phyloP scores from a whole-genome alignment of 164 flowering plant species.

The Nymphaea colorata region DNA sequence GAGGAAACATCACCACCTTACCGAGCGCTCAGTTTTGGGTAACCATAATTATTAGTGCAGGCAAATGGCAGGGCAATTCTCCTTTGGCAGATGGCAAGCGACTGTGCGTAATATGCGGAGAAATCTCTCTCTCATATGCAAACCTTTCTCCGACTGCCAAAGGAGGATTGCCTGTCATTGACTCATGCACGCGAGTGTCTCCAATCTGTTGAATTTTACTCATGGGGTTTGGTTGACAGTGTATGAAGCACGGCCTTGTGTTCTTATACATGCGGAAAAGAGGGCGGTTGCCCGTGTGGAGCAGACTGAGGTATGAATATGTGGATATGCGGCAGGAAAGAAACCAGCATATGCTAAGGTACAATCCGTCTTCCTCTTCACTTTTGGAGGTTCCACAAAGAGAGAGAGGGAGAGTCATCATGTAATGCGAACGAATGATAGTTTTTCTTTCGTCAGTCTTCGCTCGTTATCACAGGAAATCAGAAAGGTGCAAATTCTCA shows the following conservation, averaged over 20 bases:
- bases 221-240: not conserved
- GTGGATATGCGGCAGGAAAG: not conserved
- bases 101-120: conserved; percentile 4
- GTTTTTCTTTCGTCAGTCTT: not conserved
- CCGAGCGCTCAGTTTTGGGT: too few relatives aligned
- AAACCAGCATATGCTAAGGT: not conserved
- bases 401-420: not conserved
- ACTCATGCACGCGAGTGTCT: not conserved
- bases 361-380: not conserved
- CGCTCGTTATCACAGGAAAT: too few relatives aligned
- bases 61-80: conserved; percentile 58
- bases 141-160: conserved; percentile 19
- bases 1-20: too few relatives aligned
- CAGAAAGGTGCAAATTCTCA: too few relatives aligned
- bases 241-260: not conserved
- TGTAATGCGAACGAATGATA: not conserved
- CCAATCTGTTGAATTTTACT: not conserved
- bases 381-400: not conserved
- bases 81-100: conserved; percentile 29
- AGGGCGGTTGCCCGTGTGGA: not conserved
- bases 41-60: conserved; percentile 5
- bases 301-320: not conserved
- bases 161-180: conserved; percentile 42
- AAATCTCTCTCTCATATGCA: not conserved
- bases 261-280: not conserved